Conservation (phyloP, 768 basidiomycete genomes). For the Leccinum imitatum region DNA sequence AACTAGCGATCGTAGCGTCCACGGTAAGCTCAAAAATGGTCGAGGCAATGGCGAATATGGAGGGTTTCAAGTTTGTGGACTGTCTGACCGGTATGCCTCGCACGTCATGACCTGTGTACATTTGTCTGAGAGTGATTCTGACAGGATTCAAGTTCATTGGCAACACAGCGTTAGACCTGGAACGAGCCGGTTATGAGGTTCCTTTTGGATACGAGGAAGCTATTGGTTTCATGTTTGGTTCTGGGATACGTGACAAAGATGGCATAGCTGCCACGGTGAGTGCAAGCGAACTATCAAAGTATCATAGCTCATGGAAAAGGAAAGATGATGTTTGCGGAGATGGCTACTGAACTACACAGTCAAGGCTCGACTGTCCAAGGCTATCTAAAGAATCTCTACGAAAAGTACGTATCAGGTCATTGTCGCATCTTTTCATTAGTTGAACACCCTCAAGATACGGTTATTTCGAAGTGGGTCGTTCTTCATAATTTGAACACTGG, state of each 20-base stretch:
- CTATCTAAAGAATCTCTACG: constrained; percentile 64
- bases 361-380: constrained; percentile 53
- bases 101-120: not conserved
- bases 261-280: constrained; percentile 78
- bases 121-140: constrained; percentile 2
- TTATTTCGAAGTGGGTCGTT: constrained; percentile 59
- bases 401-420: constrained; percentile 41
- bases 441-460: constrained; percentile 54
- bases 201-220: constrained; percentile 91
- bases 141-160: constrained; percentile 90
- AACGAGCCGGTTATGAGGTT: constrained; percentile 63
- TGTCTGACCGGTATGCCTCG: constrained; percentile 68
- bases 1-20: constrained; percentile 83
- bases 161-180: constrained; percentile 71
- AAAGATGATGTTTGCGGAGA: constrained; percentile 67
- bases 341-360: constrained; percentile 51
- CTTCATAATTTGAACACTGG: not conserved
- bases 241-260: constrained; percentile 81
- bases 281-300: not conserved
- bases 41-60: constrained; percentile 65
- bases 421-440: not conserved
- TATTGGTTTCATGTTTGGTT: constrained; percentile 88
- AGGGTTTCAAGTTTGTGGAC: constrained; percentile 83
- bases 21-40: constrained; percentile 93
- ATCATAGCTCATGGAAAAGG: constrained; percentile 1